These are phyloP conservation scores for Chiua virens DNA, from an alignment of 768 basidiomycete genomes.

Conservation along the genomic window DNA sequence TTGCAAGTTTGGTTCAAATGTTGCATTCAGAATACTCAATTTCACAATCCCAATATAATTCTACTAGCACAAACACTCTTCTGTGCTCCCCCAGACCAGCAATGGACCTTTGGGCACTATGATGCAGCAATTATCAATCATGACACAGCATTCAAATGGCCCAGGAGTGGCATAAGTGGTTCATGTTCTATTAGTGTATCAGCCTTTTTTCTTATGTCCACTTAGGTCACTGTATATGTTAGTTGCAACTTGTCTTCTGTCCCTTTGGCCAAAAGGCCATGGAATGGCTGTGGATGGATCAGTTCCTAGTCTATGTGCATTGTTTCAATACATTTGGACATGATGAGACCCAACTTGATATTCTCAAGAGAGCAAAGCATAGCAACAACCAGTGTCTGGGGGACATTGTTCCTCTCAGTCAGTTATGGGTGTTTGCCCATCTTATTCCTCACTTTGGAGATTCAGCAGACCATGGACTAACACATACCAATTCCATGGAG, in stretches of 20 bases:
- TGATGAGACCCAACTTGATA: background rate
- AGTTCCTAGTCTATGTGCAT: background rate
- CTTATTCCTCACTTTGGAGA: background rate
- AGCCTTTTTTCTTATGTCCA: background rate
- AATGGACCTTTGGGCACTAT: background rate
- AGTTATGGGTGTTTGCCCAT: background rate
- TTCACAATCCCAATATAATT: background rate
- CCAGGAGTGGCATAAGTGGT: background rate
- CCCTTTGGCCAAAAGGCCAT: background rate
- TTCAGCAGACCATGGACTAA: background rate
- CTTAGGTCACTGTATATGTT: background rate
- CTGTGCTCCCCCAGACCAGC: background rate
- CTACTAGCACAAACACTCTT: background rate
- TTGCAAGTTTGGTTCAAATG: background rate
- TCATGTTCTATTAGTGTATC: background rate
- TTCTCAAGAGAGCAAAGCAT: background rate
- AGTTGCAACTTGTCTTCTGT: background rate
- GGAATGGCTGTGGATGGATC: background rate
- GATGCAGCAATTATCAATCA: background rate
- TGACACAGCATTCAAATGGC: background rate
- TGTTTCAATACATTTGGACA: background rate
- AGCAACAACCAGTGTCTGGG: background rate
- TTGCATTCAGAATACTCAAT: background rate
- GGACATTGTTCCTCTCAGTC: background rate
- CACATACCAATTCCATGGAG: background rate